These are phyloP conservation scores for Abrus pulchellus DNA, from an alignment of 306 rosid species.

Conservation along the genomic window DNA sequence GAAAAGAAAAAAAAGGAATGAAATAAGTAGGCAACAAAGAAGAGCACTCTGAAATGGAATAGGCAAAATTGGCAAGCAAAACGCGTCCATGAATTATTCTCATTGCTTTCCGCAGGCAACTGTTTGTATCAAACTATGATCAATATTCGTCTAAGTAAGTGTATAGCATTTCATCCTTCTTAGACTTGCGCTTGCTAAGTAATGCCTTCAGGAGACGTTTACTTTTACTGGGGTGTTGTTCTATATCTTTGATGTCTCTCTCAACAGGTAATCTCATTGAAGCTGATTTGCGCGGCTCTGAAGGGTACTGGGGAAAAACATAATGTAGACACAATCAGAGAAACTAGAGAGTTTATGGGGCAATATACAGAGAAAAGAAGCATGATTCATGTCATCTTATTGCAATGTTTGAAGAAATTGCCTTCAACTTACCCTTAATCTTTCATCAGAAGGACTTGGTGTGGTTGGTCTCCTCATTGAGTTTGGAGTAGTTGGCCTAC, in stretches of 20 bases:
- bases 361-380: background rate
- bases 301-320: slow-evolving; percentile 61
- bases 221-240: slow-evolving; percentile 73
- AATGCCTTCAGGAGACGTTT: slow-evolving; percentile 82
- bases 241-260: slow-evolving; percentile 65
- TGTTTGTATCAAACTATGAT: background rate
- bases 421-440: slow-evolving; percentile 63
- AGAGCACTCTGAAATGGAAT: background rate
- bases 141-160: slow-evolving; percentile 84
- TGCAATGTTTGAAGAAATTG: background rate
- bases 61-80: slow-evolving; percentile 38
- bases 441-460: slow-evolving; percentile 65
- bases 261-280: slow-evolving; percentile 79
- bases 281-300: slow-evolving; percentile 84
- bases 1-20: background rate
- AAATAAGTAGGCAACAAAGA: background rate
- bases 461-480: slow-evolving; percentile 75
- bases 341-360: background rate
- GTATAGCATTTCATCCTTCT: slow-evolving; percentile 78
- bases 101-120: background rate
- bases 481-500: slow-evolving; percentile 72
- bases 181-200: slow-evolving; percentile 82
- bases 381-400: background rate
- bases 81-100: slow-evolving; percentile 41
- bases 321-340: background rate